Evolutionary conservation across 345 rosid genomes (phyloP).

Genomic region (Linum tenue): DNA sequence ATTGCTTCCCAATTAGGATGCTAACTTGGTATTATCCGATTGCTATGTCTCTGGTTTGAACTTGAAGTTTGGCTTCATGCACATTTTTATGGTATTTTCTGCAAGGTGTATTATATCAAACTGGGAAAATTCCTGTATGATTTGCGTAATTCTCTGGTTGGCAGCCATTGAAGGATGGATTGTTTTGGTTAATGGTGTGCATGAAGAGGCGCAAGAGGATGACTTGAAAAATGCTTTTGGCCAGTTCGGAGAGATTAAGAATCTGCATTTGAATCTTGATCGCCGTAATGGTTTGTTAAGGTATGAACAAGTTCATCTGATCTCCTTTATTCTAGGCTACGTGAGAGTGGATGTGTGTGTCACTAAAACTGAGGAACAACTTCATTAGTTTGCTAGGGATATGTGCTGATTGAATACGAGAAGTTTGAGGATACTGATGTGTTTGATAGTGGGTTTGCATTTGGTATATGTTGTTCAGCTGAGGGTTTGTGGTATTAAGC

Average conservation of each 20-base stretch:
- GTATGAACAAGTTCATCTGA: constrained; percentile 20
- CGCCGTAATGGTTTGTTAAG: constrained; percentile 85
- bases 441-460: too few relatives aligned
- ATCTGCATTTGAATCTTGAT: constrained; percentile 65
- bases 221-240: constrained; percentile 58
- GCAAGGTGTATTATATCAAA: too few relatives aligned
- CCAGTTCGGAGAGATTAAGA: constrained; percentile 70
- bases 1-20: too few relatives aligned
- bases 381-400: constrained; percentile 41
- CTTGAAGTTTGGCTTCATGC: too few relatives aligned
- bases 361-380: not conserved
- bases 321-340: not conserved
- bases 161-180: constrained; percentile 90
- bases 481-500: too few relatives aligned
- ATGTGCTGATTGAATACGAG: constrained; percentile 70
- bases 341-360: not conserved
- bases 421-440: constrained; percentile 65
- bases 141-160: too few relatives aligned
- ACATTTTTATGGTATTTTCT: too few relatives aligned
- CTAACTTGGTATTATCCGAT: too few relatives aligned
- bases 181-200: constrained; percentile 58
- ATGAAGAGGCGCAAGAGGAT: constrained; percentile 81
- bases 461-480: too few relatives aligned
- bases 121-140: too few relatives aligned
- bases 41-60: too few relatives aligned